phyloP scores from a whole-genome alignment of 2,329 filamentous ascomycete genomes.

The Grosmannia penicillata region DNA sequence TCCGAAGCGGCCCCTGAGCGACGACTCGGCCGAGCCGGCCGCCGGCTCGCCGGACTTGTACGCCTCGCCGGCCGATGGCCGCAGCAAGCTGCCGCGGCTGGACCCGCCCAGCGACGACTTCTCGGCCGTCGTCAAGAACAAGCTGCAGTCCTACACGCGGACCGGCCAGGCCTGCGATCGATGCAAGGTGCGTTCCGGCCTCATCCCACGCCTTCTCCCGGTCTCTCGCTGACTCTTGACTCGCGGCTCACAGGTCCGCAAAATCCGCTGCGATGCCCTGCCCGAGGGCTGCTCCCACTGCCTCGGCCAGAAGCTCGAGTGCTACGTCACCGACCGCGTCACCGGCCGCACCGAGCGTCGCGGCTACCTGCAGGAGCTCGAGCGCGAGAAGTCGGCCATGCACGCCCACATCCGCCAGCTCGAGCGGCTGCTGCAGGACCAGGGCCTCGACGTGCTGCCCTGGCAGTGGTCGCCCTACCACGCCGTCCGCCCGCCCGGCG shows the following conservation, averaged over 20 bases:
- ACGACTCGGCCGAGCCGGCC: neutral
- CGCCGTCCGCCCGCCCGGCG: constrained; percentile 14
- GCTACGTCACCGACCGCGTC: constrained; percentile 75
- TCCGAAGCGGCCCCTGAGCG: neutral
- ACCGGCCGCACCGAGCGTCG: constrained; percentile 66
- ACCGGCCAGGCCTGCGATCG: constrained; percentile 82
- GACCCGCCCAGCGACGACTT: constrained; percentile 35
- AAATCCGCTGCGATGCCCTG: constrained; percentile 74
- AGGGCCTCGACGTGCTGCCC: constrained; percentile 47
- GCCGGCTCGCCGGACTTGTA: neutral
- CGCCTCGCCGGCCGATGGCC: neutral
- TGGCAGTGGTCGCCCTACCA: constrained; percentile 23
- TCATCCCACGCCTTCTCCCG: constrained; percentile 1
- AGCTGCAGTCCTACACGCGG: constrained; percentile 38
- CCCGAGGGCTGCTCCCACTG: constrained; percentile 74
- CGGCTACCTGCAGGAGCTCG: constrained; percentile 64
- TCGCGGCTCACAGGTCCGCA: constrained; percentile 45
- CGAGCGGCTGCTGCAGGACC: constrained; percentile 46
- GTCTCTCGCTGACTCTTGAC: neutral
- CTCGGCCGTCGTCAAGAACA: constrained; percentile 39
- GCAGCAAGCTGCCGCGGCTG: constrained; percentile 31
- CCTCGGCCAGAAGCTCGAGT: constrained; percentile 59
- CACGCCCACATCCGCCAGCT: constrained; percentile 52
- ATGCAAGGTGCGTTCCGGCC: constrained; percentile 50
- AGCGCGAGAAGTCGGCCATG: constrained; percentile 56